A percentile compares a stretch with the other conserved stretches of the same genome.
These are phyloP conservation scores for Arachnopeziza araneosa DNA, from an alignment of 2,329 filamentous ascomycete species.

Conservation along the genomic window DNA sequence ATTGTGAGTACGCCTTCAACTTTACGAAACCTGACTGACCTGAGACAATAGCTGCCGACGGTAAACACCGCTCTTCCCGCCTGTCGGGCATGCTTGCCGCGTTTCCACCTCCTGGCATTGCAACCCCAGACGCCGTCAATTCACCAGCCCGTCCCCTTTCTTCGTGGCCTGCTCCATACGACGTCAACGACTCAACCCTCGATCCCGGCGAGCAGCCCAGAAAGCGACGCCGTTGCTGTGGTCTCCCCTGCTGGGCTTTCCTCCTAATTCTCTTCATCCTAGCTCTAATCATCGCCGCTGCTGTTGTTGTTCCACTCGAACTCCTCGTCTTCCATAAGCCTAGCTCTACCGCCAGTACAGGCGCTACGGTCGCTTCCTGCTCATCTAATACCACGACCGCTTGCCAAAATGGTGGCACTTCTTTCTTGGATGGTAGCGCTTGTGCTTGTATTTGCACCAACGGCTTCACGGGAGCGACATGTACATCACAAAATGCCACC, in stretches of 20 bases:
- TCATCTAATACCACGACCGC: conserved; percentile 57
- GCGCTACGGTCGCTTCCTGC: conserved; percentile 39
- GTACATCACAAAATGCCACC: conserved; percentile 44
- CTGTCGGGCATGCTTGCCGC: conserved; percentile 59
- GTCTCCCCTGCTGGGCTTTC: conserved; percentile 75
- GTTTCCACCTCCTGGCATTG: conserved; percentile 56
- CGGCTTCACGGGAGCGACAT: conserved; percentile 68
- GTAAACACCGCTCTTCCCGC: conserved; percentile 26
- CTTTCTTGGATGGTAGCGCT: conserved; percentile 51
- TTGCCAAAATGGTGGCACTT: conserved; percentile 68
- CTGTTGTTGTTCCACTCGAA: conserved; percentile 71
- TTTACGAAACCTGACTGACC: background rate
- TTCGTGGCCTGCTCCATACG: conserved; percentile 32
- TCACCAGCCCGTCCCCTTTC: conserved; percentile 32
- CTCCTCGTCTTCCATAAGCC: conserved; percentile 55
- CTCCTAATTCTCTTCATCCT: conserved; percentile 59
- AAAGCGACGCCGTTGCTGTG: conserved; percentile 61
- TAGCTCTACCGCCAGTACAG: conserved; percentile 20
- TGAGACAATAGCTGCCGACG: conserved; percentile 3
- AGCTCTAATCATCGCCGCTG: conserved; percentile 69
- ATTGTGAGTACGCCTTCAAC: conserved; percentile 17
- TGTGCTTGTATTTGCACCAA: conserved; percentile 89
- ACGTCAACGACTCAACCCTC: background rate
- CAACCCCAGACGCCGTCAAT: conserved; percentile 33
- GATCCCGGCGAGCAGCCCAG: background rate